These are phyloP conservation scores for Pythium graminicola DNA, from an alignment of 352 stramenopile genomes.

Conservation along the genomic window DNA sequence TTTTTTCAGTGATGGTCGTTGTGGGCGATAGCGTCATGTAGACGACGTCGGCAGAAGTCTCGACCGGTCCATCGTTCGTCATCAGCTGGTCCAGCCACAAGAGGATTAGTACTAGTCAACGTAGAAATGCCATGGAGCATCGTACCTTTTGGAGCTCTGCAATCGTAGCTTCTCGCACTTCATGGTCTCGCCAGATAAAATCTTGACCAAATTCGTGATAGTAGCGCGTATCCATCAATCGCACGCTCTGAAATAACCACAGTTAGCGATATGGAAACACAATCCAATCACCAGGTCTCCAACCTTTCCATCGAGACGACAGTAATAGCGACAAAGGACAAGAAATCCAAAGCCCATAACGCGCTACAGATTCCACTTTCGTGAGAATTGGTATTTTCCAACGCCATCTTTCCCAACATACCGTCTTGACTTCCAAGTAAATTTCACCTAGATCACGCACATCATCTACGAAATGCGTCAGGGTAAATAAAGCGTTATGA, in stretches of 20 bases:
- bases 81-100: too few relatives aligned
- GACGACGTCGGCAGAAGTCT: constrained; percentile 37
- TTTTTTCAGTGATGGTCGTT: constrained; percentile 36
- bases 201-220: constrained; percentile 54
- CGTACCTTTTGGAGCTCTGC: constrained; percentile 34
- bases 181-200: constrained; percentile 50
- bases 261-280: not conserved
- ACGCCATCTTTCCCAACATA: too few relatives aligned
- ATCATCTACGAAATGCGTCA: constrained; percentile 32
- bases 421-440: constrained; percentile 47
- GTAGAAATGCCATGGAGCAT: not conserved
- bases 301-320: constrained; percentile 57
- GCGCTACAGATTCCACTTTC: constrained; percentile 25
- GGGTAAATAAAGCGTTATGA: not conserved
- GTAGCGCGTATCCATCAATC: constrained; percentile 48
- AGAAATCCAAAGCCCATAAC: constrained; percentile 67
- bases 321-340: constrained; percentile 57
- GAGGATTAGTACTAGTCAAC: too few relatives aligned
- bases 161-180: constrained; percentile 35
- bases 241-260: constrained; percentile 28
- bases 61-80: too few relatives aligned
- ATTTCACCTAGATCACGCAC: constrained; percentile 60
- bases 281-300: not conserved
- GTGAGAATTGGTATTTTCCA: not conserved
- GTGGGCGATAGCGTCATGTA: constrained; percentile 31